These are phyloP conservation scores for Sarocladium strictum DNA, from an alignment of 2,329 filamentous ascomycete genomes.

Conservation along the genomic window DNA sequence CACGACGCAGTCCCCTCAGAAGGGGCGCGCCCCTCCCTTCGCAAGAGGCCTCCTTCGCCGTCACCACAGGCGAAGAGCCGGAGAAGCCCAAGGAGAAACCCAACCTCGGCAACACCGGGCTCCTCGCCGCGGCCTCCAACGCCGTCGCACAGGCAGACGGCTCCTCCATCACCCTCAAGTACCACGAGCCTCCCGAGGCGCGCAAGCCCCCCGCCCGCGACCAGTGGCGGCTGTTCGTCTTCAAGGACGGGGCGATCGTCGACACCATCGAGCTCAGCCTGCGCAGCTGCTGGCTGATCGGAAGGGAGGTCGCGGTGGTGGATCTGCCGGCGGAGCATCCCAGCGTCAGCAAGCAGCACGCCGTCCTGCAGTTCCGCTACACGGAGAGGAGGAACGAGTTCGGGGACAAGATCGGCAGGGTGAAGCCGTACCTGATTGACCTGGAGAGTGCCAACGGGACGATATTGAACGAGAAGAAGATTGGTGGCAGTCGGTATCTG, in stretches of 20 bases:
- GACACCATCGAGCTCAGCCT: constrained; percentile 73
- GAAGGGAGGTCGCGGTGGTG: constrained; percentile 72
- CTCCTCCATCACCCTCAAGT: constrained; percentile 80
- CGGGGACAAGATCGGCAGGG: constrained; percentile 73
- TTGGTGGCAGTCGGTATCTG: constrained; percentile 73
- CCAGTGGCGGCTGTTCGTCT: constrained; percentile 85
- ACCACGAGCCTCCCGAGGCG: constrained; percentile 90
- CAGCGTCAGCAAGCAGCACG: constrained; percentile 92
- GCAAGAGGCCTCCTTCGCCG: constrained; percentile 53
- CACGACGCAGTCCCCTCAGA: constrained; percentile 20
- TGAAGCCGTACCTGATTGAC: constrained; percentile 87
- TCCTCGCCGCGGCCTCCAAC: constrained; percentile 85
- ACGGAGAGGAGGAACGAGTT: constrained; percentile 79
- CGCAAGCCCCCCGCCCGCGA: constrained; percentile 77
- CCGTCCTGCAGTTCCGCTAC: constrained; percentile 87
- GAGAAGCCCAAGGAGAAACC: constrained; percentile 73
- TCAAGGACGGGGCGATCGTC: constrained; percentile 75
- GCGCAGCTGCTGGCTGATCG: constrained; percentile 86
- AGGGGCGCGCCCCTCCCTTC: constrained; percentile 49
- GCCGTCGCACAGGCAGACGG: constrained; percentile 64
- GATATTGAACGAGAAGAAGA: constrained; percentile 65
- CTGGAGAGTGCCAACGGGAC: constrained; percentile 92
- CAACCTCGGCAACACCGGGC: constrained; percentile 75
- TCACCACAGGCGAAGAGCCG: constrained; percentile 36
- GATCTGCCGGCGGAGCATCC: constrained; percentile 85